These are phyloP conservation scores for Cicer judaicum DNA, from an alignment of 306 rosid species.

Conservation along the genomic window DNA sequence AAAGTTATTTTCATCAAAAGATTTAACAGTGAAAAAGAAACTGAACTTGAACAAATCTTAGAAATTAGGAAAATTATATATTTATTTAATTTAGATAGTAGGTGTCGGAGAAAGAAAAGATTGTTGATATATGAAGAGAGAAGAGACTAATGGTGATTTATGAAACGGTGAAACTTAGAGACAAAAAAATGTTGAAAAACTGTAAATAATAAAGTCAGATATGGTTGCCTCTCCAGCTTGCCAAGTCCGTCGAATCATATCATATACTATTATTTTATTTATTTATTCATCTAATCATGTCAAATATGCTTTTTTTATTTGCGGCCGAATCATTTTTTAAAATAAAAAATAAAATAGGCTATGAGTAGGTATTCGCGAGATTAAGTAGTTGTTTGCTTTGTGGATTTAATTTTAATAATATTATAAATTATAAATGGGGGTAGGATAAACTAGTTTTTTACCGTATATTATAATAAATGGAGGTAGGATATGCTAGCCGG, in stretches of 20 bases:
- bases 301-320: too few species aligned
- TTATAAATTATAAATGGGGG: too few species aligned
- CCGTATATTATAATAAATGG: too few species aligned
- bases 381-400: background rate
- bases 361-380: too few species aligned
- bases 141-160: background rate
- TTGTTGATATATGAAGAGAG: background rate
- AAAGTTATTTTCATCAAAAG: too few species aligned
- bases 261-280: background rate
- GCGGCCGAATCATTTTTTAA: too few species aligned
- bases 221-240: constrained; percentile 30
- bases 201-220: constrained; percentile 35
- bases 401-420: background rate
- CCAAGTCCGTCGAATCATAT: background rate
- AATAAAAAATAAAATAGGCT: too few species aligned
- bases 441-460: too few species aligned
- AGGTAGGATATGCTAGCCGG: too few species aligned
- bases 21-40: background rate
- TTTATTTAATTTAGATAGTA: background rate
- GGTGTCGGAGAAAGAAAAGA: constrained; percentile 44
- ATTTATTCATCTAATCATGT: background rate
- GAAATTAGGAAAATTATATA: background rate
- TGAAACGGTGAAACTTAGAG: constrained; percentile 17
- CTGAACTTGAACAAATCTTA: background rate
- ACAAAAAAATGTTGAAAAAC: background rate